Evolutionary conservation across 2,329 filamentous ascomycete species (phyloP), one percentile per base, ranked within the genome.

Genomic region (Neonectria hederae): DNA sequence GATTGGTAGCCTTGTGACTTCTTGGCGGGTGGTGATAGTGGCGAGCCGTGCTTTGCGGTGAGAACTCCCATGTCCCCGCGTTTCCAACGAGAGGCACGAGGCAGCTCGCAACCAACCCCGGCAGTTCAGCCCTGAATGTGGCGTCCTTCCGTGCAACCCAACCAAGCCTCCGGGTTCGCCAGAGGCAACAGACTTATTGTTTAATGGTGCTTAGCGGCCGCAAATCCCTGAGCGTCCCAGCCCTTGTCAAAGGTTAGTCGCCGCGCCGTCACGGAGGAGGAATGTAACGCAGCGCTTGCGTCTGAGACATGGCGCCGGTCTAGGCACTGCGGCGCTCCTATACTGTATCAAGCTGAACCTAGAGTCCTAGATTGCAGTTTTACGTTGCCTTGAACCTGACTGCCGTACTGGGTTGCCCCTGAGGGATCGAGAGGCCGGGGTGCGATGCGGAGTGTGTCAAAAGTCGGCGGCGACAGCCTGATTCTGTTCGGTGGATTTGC

Each of bases 231-330:
- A 5, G 22, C 14, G 9, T 13, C 13, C 46, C 28, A 11, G 43
- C 22, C 40, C 21, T 42, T 42, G n/a, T 30, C 54, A 30, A 43
- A 38, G 13, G 9, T 64, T 38, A 51, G 49, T 11, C 53, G 45
- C 45, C 52, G 57, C 60, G 67, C 67, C 58, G 54, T 63, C 45
- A 54, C 22, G 61, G 46, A 62, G 66, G 65, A 59, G 55, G 59
- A 42, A 64, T 58, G 54, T 26, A 30, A 69, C 54, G 52, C 28
- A 24, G 42, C 54, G 58, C 21, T 45, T 26, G 43, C 52, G 26
- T 53, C 49, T 67, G 67, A 73, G 61, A 70, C 70, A 60, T 67
- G 70, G 69, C 70, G 63, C 58, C 46, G 65, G 67, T 73, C 70
- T 64, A 62, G 70, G 63, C 67, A 55, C 14, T 13, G 48, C 21